Base-by-base conservation (phyloP, 148 eudicot genomes). In the Vaccinium myrtillus region DNA sequence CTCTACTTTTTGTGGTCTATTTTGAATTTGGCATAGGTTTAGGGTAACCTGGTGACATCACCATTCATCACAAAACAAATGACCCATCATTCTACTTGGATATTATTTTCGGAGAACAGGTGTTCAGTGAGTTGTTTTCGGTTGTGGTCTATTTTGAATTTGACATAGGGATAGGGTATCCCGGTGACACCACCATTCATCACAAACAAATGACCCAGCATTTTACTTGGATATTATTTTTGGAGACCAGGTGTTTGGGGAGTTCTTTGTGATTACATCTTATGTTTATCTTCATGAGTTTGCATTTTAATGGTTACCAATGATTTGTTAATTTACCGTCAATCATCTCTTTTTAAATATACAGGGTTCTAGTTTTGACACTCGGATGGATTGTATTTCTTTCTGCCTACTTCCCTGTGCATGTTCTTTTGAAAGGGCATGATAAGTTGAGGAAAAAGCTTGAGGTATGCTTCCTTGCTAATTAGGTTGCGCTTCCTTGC, bases 341-440 rank as follows among this genome's bases (percentile, higher is more conserved):
- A 78, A 77, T 25, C 19, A 16, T 81, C 82, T 85, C n/a, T 59
- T 79, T 79, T 75, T 83, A 51, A 82, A 78, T 50, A 30, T 86
- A 81, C 95, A 97, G 99, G 93, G 96, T 92, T 58, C 78, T 94
- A 39, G 93, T 97, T 69, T 85, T 97, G 86, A 91, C 93, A 18
- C 67, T 97, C 49, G 99, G 99, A 86, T 97, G 99, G 99, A 94
- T 95, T 74, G 88, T 97, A 88, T 97, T 97, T 87, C 98, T 97
- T 86, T 93, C 95, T 11, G 94, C 95, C 84, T 97, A 95, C 86
- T 88, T 97, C 84, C 98, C 98, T 12, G 94, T 97, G 77, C 98
- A 97, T 90, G 59, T 89, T 85, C 89, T 97, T 78, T 82, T 97
- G 87, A 97, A 95, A 91, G 97, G 98, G 83, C 91, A 94, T 32